These are phyloP conservation scores for Candida coleopterorum DNA, from an alignment of 805 yeast genomes.

Conservation along the genomic window DNA sequence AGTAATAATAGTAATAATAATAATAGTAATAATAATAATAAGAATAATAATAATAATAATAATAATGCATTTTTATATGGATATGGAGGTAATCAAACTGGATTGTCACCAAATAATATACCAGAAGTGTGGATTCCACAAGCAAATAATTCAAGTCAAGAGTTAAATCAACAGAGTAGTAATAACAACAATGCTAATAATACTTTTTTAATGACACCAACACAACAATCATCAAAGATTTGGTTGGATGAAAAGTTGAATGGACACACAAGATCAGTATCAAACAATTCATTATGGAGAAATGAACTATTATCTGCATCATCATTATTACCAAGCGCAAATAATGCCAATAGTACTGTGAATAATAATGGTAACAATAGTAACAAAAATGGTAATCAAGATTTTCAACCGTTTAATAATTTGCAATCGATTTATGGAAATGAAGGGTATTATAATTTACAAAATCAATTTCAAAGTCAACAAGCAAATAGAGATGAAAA, in stretches of 20 bases:
- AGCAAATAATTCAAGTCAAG: constrained; percentile 1
- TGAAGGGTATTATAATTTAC: neutral
- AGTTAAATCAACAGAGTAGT: constrained; percentile 1
- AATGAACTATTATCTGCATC: constrained; percentile 11
- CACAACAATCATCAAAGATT: constrained; percentile 9
- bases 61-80: constrained; percentile 8
- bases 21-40: too few species aligned
- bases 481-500: neutral
- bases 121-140: constrained; percentile 6
- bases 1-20: too few species aligned
- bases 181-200: neutral
- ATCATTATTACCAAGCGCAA: constrained; percentile 10
- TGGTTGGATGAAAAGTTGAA: constrained; percentile 10
- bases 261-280: constrained; percentile 15
- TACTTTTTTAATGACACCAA: constrained; percentile 10
- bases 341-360: neutral
- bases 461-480: constrained; percentile 1
- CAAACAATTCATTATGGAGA: constrained; percentile 19
- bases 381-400: neutral
- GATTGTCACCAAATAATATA: constrained; percentile 6
- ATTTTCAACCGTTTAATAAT: constrained; percentile 10
- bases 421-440: constrained; percentile 5
- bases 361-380: neutral
- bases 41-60: neutral
- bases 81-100: constrained; percentile 6